phyloP scores from a whole-genome alignment of 805 yeast genomes.

The Danielia reshetovae region DNA sequence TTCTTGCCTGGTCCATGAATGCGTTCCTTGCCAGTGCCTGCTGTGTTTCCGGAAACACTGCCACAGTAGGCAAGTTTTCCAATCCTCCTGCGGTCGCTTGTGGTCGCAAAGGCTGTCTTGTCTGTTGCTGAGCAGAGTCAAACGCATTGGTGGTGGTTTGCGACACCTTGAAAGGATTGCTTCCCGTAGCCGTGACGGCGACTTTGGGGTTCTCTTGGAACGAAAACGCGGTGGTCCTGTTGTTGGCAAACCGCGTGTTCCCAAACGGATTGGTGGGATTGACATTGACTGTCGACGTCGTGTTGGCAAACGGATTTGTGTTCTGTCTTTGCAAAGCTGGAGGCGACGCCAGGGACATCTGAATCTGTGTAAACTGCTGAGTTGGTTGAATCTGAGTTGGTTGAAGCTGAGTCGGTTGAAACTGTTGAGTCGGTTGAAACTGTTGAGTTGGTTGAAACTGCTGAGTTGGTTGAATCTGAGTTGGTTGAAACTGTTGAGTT shows the following conservation, averaged over 20 bases:
- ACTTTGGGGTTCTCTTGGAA: slow-evolving; percentile 11
- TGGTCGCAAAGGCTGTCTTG: slow-evolving; percentile 30
- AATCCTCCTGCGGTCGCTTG: slow-evolving; percentile 74
- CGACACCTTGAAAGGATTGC: slow-evolving; percentile 57
- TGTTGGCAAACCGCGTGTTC: slow-evolving; percentile 32
- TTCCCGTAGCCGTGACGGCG: slow-evolving; percentile 45
- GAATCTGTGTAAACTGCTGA: slow-evolving; percentile 3
- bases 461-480: neutral
- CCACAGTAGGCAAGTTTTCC: slow-evolving; percentile 59
- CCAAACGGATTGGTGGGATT: slow-evolving; percentile 45
- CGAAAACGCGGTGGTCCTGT: slow-evolving; percentile 15
- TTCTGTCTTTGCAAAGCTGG: slow-evolving; percentile 21
- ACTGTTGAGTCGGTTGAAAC: slow-evolving; percentile 1
- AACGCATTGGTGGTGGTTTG: slow-evolving; percentile 32
- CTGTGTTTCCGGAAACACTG: slow-evolving; percentile 62
- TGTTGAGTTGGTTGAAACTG: neutral
- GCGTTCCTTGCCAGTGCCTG: slow-evolving; percentile 36
- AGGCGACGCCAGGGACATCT: neutral
- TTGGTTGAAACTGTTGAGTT: neutral
- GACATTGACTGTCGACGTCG: slow-evolving; percentile 18
- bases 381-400: neutral
- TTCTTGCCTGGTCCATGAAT: slow-evolving; percentile 33
- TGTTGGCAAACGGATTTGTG: slow-evolving; percentile 34
- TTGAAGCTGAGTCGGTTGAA: neutral
- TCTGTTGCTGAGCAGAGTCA: slow-evolving; percentile 18